These are phyloP conservation scores for Fraxinus anomala DNA, from an alignment of 257 asterid genomes.

Conservation along the genomic window DNA sequence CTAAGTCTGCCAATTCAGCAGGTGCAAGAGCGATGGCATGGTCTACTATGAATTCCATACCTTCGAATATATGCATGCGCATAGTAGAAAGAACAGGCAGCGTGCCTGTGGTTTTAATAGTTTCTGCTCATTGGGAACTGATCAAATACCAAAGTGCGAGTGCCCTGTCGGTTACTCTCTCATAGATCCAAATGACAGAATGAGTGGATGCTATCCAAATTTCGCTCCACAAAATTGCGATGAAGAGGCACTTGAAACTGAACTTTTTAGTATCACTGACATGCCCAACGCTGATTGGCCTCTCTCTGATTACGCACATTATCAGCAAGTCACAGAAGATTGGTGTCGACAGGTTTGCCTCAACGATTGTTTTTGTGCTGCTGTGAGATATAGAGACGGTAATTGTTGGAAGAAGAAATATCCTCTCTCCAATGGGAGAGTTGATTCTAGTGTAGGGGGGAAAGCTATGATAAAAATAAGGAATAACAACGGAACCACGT, in stretches of 20 bases:
- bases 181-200: constrained; percentile 32
- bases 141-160: constrained; percentile 27
- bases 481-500: not conserved
- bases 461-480: constrained; percentile 35
- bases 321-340: constrained; percentile 15
- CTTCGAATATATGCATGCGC: constrained; percentile 29
- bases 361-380: constrained; percentile 43
- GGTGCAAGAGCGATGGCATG: constrained; percentile 6
- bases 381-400: constrained; percentile 11
- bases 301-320: constrained; percentile 5
- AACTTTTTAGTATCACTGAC: constrained; percentile 11
- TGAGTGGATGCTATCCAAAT: constrained; percentile 8
- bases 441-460: not conserved
- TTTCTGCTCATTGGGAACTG: constrained; percentile 16
- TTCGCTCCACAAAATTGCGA: not conserved
- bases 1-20: not conserved
- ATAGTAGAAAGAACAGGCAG: not conserved
- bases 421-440: constrained; percentile 40
- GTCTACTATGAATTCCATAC: constrained; percentile 16
- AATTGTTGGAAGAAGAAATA: constrained; percentile 44
- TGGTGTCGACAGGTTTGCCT: constrained; percentile 34
- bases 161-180: constrained; percentile 30
- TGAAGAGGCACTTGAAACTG: constrained; percentile 9
- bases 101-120: constrained; percentile 42
- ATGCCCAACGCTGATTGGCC: constrained; percentile 30